Base-by-base conservation (phyloP, 371 early-diverging fungal genomes). In the Apophysomyces trapeziformis region DNA sequence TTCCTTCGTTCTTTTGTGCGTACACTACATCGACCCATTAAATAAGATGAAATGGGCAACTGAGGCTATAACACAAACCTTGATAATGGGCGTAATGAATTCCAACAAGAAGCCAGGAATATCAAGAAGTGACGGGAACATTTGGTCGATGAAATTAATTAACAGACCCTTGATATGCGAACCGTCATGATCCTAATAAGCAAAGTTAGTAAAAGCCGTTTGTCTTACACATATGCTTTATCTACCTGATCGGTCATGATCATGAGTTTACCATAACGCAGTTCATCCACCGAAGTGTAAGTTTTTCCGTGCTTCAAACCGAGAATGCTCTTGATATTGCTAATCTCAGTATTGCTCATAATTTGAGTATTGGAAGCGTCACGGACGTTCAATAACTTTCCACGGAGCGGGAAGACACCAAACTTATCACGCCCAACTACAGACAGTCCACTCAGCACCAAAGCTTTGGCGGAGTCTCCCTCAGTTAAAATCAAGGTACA, bases 81-180 rank as follows among this genome's bases (percentile, higher is more conserved):
- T 92, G 58, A 99, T 94, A 76, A 99, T 99, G 1, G 99, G 99
- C 1, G 99, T 99, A 66, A 99, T 98, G 69, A 99, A 99, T 76
- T 99, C 99, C 61, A 93, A 85, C 58, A 99, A 74, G 86, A 99
- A 99, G 1, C 96, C 98, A 8, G 95, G 92, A 35, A 99, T 89
- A 75, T 94, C 91, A 64, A 99, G 82, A 45, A 99, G 81, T 1
- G 94, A 93, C 1, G 99, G 99, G 82, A 93, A 99, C 83, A 96
- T 97, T 66, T 95, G 90, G 76, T 99, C 99, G 36, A 99, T 84
- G 64, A 99, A 95, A 78, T 99, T 99, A 77, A 99, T 96, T 36
- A 99, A 87, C 7, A 99, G 87, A 41, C 99, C 99, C 79, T 99
- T 99, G 78, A 99, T 99, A 73, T 99, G 99, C 13, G 97, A 95